These are phyloP conservation scores for Podospora bellae-mahoneyi DNA, from an alignment of 495 filamentous ascomycete genomes.

Conservation along the genomic window DNA sequence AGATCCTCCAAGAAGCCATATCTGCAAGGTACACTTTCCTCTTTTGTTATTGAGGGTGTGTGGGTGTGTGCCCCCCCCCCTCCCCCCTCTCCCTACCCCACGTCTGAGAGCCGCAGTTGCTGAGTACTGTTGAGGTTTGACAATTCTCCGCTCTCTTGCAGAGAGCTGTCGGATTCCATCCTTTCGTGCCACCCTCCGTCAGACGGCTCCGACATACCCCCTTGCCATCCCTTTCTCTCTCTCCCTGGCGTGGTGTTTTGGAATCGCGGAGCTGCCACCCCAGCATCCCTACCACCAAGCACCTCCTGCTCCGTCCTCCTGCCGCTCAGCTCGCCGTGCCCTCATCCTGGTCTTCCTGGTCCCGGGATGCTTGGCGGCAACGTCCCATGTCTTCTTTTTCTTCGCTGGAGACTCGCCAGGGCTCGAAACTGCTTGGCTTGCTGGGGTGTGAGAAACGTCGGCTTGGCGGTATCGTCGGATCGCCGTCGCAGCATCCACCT, in stretches of 20 bases:
- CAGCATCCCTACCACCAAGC: slow-evolving; percentile 14
- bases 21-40: slow-evolving; percentile 18
- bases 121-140: background rate
- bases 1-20: background rate
- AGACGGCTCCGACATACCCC: slow-evolving; percentile 26
- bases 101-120: background rate
- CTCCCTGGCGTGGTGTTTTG: slow-evolving; percentile 43
- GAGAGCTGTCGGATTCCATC: background rate
- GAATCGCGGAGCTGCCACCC: slow-evolving; percentile 39
- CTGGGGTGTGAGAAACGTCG: slow-evolving; percentile 41
- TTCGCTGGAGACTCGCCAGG: slow-evolving; percentile 7
- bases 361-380: slow-evolving; percentile 28
- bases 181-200: slow-evolving; percentile 12
- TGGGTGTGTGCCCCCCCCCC: too few relatives aligned
- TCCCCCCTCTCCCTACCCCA: background rate
- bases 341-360: slow-evolving; percentile 29
- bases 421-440: slow-evolving; percentile 36
- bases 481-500: slow-evolving; percentile 26
- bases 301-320: slow-evolving; percentile 31
- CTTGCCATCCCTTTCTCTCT: slow-evolving; percentile 19
- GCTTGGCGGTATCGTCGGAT: slow-evolving; percentile 36
- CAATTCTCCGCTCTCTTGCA: slow-evolving; percentile 4
- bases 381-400: slow-evolving; percentile 8
- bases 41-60: background rate
- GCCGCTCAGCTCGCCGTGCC: slow-evolving; percentile 22